Base-by-base conservation (phyloP, 1,284 basidiomycete genomes). In the Melampsora medusae region DNA sequence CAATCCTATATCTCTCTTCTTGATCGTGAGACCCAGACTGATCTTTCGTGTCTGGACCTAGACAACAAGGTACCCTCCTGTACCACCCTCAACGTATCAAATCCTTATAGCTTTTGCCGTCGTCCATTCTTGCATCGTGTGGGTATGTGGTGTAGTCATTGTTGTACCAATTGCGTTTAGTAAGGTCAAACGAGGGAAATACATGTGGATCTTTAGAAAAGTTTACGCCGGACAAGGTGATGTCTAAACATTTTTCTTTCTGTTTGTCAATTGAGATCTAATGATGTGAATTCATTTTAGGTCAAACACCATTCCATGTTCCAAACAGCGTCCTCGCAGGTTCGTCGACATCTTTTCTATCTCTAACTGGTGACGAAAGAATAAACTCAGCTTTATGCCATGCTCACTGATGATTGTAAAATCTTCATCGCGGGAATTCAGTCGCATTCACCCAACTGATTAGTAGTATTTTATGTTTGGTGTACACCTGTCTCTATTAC, bases 301-400 rank as follows among this genome's bases (percentile, higher is more conserved):
- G 6, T 28, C 53, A 56, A 28, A 28, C 28, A 28, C 53, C 53
- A n/a, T 56, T 56, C 22, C n/a, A 28, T 22, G 53, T 56, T 56
- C 53, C 53, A 28, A 56, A 56, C 16, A 56, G 53, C 14, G 53
- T 56, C 28, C 28, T 56, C 22, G 53, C 53, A 56, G 53, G 53
- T 56, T n/a, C 7, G 53, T 56, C 53, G 19, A 56, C 28, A 5
- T 56, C 7, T 28, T 22, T 56, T 28, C n/a, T 7, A 19, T 9
- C 2, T n/a, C 22, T n/a, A n/a, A 16, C 7, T 1, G 53, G 28
- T n/a, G 3, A 56, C 7, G n/a, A 22, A 22, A 9, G n/a, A 28
- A 56, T n/a, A 22, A 28, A 56, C 19, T 22, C 19, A 22, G 5
- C 28, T n/a, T 50, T 28, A 10, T n/a, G 28, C 9, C 28, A n/a